These are phyloP conservation scores for Fusarium humuli DNA, from an alignment of 2,329 filamentous ascomycete species.

Conservation along the genomic window DNA sequence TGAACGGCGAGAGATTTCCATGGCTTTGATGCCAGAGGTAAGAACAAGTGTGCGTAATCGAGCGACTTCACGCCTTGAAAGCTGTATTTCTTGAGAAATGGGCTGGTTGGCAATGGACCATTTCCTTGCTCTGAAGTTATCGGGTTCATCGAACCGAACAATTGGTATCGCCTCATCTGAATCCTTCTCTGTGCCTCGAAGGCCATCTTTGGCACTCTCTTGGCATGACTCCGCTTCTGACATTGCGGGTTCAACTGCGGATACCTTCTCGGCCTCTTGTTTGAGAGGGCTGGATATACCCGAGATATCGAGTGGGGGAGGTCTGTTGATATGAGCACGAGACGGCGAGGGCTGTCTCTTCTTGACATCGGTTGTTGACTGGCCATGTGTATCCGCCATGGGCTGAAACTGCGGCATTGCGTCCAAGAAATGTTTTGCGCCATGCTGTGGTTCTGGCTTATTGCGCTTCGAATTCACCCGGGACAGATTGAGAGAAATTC, in stretches of 20 bases:
- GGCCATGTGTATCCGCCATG: slow-evolving; percentile 45
- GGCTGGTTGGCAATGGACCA: slow-evolving; percentile 65
- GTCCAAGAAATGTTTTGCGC: slow-evolving; percentile 62
- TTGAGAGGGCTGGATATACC: slow-evolving; percentile 55
- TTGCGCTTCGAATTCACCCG: slow-evolving; percentile 50
- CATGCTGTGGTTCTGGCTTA: slow-evolving; percentile 48
- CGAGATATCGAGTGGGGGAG: slow-evolving; percentile 61
- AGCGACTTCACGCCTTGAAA: slow-evolving; percentile 80
- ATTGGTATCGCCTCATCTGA: slow-evolving; percentile 51
- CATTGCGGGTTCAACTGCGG: slow-evolving; percentile 49
- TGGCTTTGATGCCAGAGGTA: slow-evolving; percentile 89
- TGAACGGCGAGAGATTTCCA: slow-evolving; percentile 78
- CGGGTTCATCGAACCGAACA: slow-evolving; percentile 40
- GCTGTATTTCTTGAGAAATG: slow-evolving; percentile 50
- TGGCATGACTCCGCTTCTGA: slow-evolving; percentile 56
- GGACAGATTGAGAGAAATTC: slow-evolving; percentile 52
- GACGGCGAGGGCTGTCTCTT: slow-evolving; percentile 52
- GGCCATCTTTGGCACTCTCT: slow-evolving; percentile 46
- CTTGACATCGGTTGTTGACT: slow-evolving; percentile 26
- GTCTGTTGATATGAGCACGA: slow-evolving; percentile 62
- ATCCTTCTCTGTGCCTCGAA: slow-evolving; percentile 52
- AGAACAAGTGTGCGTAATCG: slow-evolving; percentile 82
- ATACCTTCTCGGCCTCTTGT: slow-evolving; percentile 38
- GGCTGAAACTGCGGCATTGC: slow-evolving; percentile 63
- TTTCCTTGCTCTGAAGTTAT: slow-evolving; percentile 52